Percentiles rank a stretch among this genome's conserved stretches.
Conservation (phyloP, 768 basidiomycete genomes). For the Serendipita indica region DNA sequence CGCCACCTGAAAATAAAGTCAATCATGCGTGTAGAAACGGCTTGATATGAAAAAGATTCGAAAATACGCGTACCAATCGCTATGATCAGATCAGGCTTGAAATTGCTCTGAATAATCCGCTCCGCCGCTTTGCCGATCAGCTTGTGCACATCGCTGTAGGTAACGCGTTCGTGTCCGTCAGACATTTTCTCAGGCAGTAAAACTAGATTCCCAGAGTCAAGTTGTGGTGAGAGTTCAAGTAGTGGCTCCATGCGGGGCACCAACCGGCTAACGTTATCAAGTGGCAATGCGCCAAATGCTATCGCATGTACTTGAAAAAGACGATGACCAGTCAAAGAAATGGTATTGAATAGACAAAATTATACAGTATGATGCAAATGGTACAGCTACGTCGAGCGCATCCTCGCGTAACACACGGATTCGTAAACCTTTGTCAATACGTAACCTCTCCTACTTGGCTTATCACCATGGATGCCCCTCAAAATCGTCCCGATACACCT, state of each 20-base stretch:
- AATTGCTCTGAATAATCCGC: constrained; percentile 56
- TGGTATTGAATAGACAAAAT: too few relatives aligned
- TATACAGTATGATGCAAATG: too few relatives aligned
- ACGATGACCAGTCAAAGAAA: too few relatives aligned
- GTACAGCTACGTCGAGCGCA: too few relatives aligned
- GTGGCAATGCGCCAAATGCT: too few relatives aligned
- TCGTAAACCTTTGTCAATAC: too few relatives aligned
- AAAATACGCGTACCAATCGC: constrained; percentile 64
- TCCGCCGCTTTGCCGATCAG: constrained; percentile 54
- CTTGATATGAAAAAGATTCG: neutral
- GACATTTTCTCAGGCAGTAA: neutral
- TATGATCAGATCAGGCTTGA: constrained; percentile 75
- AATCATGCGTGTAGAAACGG: neutral
- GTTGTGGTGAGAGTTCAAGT: neutral
- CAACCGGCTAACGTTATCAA: too few relatives aligned
- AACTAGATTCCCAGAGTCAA: neutral
- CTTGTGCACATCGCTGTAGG: constrained; percentile 90
- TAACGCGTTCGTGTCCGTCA: constrained; percentile 46
- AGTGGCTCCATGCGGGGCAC: too few relatives aligned
- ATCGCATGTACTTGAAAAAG: too few relatives aligned
- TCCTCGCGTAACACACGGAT: too few relatives aligned
- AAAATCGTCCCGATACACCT: neutral
- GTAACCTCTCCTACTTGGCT: too few relatives aligned
- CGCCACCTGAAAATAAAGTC: constrained; percentile 42
- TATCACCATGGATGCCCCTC: too few relatives aligned